Evolutionary conservation across 768 basidiomycete genomes (phyloP).

Genomic region (Podaxis sp.): DNA sequence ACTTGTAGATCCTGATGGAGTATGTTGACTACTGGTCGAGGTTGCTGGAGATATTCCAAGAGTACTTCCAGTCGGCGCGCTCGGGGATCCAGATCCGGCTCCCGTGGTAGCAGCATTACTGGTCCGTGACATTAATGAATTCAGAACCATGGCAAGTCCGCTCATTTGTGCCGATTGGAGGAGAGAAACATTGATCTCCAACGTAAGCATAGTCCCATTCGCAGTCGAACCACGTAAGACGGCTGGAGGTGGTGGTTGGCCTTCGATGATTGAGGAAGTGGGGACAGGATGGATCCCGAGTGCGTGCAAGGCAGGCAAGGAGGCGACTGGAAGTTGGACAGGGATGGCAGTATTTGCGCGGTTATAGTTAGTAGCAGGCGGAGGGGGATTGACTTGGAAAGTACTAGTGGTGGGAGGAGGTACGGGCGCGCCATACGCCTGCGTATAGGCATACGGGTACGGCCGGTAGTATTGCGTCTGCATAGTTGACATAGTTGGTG

Average conservation of each 20-base stretch:
- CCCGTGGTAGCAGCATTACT: conserved; percentile 18
- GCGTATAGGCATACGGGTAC: conserved; percentile 66
- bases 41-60: background rate
- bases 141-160: conserved; percentile 69
- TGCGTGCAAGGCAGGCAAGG: conserved; percentile 62
- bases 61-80: background rate
- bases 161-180: conserved; percentile 78
- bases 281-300: conserved; percentile 76
- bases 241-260: conserved; percentile 71
- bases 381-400: conserved; percentile 25
- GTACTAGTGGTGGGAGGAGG: conserved; percentile 35
- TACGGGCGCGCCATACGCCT: conserved; percentile 48
- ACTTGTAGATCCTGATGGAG: background rate
- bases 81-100: conserved; percentile 16
- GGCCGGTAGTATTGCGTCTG: conserved; percentile 61
- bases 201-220: conserved; percentile 68
- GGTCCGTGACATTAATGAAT: conserved; percentile 62
- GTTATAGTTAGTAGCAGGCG: conserved; percentile 30
- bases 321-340: conserved; percentile 69
- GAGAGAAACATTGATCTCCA: conserved; percentile 78
- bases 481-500: conserved; percentile 30
- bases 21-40: background rate
- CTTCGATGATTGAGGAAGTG: conserved; percentile 50
- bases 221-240: conserved; percentile 70
- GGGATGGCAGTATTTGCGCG: conserved; percentile 47